Evolutionary conservation across 2,329 filamentous ascomycete species (phyloP), one percentile per base, ranked within the genome.

Genomic region (Claviceps lovelessii): DNA sequence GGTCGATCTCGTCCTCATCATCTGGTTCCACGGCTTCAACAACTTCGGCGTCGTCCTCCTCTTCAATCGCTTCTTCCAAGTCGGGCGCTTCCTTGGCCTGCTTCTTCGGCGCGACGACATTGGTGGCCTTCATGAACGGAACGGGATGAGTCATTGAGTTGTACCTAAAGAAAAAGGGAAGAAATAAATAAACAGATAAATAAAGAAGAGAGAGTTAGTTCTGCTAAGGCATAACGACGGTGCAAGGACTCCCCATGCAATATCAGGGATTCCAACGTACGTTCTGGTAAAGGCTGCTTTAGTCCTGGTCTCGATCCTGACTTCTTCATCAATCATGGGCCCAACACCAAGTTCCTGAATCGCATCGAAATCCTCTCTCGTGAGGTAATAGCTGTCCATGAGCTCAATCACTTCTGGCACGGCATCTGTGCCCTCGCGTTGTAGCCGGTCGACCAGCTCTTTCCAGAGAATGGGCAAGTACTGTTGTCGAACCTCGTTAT

Each of bases 371-470:
- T 98, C 93, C 29, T 98, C 93, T 58, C 86, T 85, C 0, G 93
- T 97, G 55, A 98, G 75, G 69, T 85, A 98, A 71, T 98, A 98
- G 66, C 85, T 90, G 66, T 98, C 93, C 93, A 98, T 97, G 54
- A 96, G 76, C 54, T 93, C 82, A 64, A 98, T 98, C 54, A 96
- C 85, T 2, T 87, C 84, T 1, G 80, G 77, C 5, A 96, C 85
- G 8, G 80, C 79, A 1, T 94, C 90, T 63, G 88, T 93, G 62
- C 93, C 93, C 55, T 94, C 84, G 0, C 73, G 68, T 62, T 89
- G 80, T 54, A 98, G 74, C 56, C 81, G 79, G 62, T 86, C 83
- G 60, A 95, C 77, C 28, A 91, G 77, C 64, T 85, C 81, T 49
- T 86, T 79, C 88, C 91, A 97, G 1, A 98, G 76, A 1, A 90